These are phyloP conservation scores for Brassica rapa DNA, from an alignment of 345 rosid genomes.

Conservation along the genomic window DNA sequence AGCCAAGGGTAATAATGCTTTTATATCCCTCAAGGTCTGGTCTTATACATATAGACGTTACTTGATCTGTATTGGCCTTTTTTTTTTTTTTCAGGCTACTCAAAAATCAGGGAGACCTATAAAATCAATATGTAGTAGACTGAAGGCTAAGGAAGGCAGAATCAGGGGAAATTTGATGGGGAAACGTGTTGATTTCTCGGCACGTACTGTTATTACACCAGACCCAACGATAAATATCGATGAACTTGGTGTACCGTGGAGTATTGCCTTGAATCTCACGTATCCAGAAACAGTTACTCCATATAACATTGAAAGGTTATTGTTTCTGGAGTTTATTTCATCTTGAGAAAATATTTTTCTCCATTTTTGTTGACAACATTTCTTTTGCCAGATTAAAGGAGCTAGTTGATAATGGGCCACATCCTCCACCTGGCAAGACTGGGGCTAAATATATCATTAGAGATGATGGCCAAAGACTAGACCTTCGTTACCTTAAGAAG, in stretches of 20 bases:
- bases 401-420: slow-evolving; percentile 96
- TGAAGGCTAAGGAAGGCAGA: slow-evolving; percentile 97
- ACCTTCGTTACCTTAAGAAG: slow-evolving; percentile 95
- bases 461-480: slow-evolving; percentile 98
- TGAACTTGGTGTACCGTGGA: slow-evolving; percentile 97
- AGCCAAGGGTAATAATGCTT: slow-evolving; percentile 73
- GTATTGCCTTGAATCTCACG: slow-evolving; percentile 90
- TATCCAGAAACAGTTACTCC: slow-evolving; percentile 98
- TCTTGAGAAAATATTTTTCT: not conserved
- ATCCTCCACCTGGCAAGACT: slow-evolving; percentile 97
- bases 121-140: slow-evolving; percentile 92
- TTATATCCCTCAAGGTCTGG: slow-evolving; percentile 24
- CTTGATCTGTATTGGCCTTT: slow-evolving; percentile 23
- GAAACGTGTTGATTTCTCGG: slow-evolving; percentile 96
- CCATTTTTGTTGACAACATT: slow-evolving; percentile 8
- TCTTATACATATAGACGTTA: not conserved
- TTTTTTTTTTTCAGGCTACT: slow-evolving; percentile 66
- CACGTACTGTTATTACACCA: slow-evolving; percentile 98
- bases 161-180: slow-evolving; percentile 98
- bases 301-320: slow-evolving; percentile 89
- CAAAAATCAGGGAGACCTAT: slow-evolving; percentile 98
- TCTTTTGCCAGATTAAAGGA: slow-evolving; percentile 67
- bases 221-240: slow-evolving; percentile 95
- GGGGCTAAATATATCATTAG: slow-evolving; percentile 97
- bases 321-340: not conserved